phyloP scores from a whole-genome alignment of 805 yeast species.

The Tetrapisispora phaffii region DNA sequence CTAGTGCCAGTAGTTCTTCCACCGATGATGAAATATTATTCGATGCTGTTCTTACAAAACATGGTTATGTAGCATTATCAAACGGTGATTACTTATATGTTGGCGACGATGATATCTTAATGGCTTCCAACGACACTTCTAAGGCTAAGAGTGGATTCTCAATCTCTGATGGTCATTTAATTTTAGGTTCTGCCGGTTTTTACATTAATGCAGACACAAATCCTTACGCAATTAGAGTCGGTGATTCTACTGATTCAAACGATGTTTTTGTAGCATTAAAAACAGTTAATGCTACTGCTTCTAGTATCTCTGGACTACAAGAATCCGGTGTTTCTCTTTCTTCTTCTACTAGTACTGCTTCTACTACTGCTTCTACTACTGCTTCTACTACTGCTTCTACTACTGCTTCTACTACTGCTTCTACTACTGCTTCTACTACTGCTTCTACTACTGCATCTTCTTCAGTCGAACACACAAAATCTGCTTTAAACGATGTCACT shows the following conservation, averaged over 20 bases:
- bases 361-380: background rate
- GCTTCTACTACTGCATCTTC: no score
- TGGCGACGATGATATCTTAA: conserved; percentile 13
- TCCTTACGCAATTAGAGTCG: conserved; percentile 3
- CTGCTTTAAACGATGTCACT: background rate
- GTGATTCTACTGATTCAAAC: background rate
- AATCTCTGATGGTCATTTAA: conserved; percentile 14
- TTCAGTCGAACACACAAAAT: background rate
- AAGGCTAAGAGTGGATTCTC: conserved; percentile 31
- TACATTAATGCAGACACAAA: conserved; percentile 9
- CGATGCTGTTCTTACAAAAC: background rate
- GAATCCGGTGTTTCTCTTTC: conserved; percentile 3
- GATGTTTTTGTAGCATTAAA: background rate
- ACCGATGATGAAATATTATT: background rate
- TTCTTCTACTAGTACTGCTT: conserved; percentile 3
- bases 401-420: background rate
- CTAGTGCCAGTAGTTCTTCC: background rate
- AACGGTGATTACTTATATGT: conserved; percentile 6
- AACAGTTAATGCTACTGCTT: conserved; percentile 7
- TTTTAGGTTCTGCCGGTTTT: conserved; percentile 22
- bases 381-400: background rate
- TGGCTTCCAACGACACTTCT: conserved; percentile 16
- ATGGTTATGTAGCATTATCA: background rate
- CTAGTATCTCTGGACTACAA: conserved; percentile 13
- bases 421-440: background rate